phyloP scores from a whole-genome alignment of 202 grass and related monocot genomes.

The Schoenoplectus tabernaemontani region DNA sequence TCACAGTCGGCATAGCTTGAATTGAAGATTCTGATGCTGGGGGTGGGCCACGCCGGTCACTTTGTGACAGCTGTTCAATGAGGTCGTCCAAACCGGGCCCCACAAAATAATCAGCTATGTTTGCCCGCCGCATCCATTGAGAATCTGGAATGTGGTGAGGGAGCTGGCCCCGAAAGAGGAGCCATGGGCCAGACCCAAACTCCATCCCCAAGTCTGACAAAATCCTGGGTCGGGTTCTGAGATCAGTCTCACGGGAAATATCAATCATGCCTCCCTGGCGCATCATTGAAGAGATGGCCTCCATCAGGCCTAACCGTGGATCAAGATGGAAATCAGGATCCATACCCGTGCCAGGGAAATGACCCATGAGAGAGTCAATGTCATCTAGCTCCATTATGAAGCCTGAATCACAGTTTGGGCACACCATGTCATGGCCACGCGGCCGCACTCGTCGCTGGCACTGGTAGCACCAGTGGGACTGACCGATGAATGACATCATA shows the following conservation, averaged over 20 bases:
- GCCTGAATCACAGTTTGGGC: slow-evolving; percentile 69
- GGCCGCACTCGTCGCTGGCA: slow-evolving; percentile 62
- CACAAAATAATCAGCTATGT: slow-evolving; percentile 73
- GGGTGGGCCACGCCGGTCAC: slow-evolving; percentile 54
- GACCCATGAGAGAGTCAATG: slow-evolving; percentile 48
- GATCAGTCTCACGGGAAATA: slow-evolving; percentile 46
- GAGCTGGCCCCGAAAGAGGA: slow-evolving; percentile 73
- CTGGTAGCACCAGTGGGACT: slow-evolving; percentile 82
- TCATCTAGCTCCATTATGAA: slow-evolving; percentile 70
- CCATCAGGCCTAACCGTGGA: slow-evolving; percentile 62
- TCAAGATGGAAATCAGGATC: slow-evolving; percentile 59
- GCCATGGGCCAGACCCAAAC: slow-evolving; percentile 59
- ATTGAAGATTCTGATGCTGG: slow-evolving; percentile 73
- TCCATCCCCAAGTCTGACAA: slow-evolving; percentile 72
- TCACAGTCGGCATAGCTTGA: slow-evolving; percentile 64
- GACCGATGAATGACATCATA: slow-evolving; percentile 45
- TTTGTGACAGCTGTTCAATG: slow-evolving; percentile 60
- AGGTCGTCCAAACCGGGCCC: slow-evolving; percentile 78
- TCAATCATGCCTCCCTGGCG: slow-evolving; percentile 50
- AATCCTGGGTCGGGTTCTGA: slow-evolving; percentile 41
- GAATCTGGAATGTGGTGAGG: slow-evolving; percentile 50
- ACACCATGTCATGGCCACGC: slow-evolving; percentile 51
- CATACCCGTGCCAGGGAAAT: slow-evolving; percentile 33
- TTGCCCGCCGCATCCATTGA: slow-evolving; percentile 43
- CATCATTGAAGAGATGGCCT: slow-evolving; percentile 64